These are phyloP conservation scores for Diaporthe vexans DNA, from an alignment of 2,329 filamentous ascomycete species.

Conservation along the genomic window DNA sequence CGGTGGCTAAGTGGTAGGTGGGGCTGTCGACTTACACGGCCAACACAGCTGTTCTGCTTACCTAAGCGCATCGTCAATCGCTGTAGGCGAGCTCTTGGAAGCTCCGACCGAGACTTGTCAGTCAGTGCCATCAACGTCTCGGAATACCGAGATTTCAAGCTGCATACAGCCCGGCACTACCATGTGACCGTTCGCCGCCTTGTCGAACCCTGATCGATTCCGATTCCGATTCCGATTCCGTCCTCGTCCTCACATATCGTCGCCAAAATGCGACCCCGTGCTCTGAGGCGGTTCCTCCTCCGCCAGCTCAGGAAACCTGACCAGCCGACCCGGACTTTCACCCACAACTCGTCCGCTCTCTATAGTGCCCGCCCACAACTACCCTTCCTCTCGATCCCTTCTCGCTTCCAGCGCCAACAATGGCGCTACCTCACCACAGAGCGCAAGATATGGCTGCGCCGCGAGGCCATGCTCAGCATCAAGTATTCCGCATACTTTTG, in stretches of 20 bases:
- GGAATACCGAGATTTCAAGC: background rate
- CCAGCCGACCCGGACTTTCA: conserved; percentile 62
- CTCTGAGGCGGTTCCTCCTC: conserved; percentile 53
- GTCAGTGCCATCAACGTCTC: background rate
- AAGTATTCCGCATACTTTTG: conserved; percentile 78
- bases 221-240: too few relatives aligned
- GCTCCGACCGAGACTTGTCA: conserved; percentile 1
- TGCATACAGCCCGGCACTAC: background rate
- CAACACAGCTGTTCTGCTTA: background rate
- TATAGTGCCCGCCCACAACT: conserved; percentile 59
- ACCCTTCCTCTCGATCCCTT: conserved; percentile 65
- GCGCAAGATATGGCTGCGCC: conserved; percentile 76
- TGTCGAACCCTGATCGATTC: too few relatives aligned
- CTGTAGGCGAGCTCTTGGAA: background rate
- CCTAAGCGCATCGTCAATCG: too few relatives aligned
- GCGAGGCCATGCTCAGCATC: conserved; percentile 77
- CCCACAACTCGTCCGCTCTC: conserved; percentile 65
- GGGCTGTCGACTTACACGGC: conserved; percentile 4
- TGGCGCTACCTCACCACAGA: conserved; percentile 85
- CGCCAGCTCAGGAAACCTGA: conserved; percentile 39
- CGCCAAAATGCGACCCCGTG: conserved; percentile 56
- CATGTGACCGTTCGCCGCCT: background rate
- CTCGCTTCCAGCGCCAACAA: conserved; percentile 58
- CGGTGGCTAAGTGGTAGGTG: background rate
- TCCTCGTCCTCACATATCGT: background rate